A percentile compares a stretch with the other conserved stretches of the same genome.
These are phyloP conservation scores for Pseudocercospora fijiensis DNA, from an alignment of 2,329 filamentous ascomycete species.

Conservation along the genomic window DNA sequence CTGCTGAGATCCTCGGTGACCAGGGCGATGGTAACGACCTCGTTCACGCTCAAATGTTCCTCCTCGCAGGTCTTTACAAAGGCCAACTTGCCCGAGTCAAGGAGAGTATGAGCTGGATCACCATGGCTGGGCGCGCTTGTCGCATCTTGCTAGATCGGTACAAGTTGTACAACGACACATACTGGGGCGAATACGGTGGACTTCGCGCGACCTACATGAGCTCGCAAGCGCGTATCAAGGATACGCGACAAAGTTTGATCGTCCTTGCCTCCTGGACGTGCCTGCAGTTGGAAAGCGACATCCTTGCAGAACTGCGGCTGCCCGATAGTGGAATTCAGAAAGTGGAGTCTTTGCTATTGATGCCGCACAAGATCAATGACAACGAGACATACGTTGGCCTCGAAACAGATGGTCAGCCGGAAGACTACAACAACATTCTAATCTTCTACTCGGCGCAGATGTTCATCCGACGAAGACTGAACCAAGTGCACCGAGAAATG, in stretches of 20 bases:
- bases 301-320: constrained; percentile 76
- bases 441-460: constrained; percentile 63
- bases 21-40: constrained; percentile 76
- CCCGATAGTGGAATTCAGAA: constrained; percentile 61
- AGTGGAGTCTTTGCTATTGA: constrained; percentile 62
- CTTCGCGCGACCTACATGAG: constrained; percentile 35
- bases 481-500: constrained; percentile 55
- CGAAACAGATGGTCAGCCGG: constrained; percentile 20
- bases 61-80: constrained; percentile 84
- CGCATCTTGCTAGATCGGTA: constrained; percentile 75
- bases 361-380: constrained; percentile 58
- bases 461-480: constrained; percentile 58
- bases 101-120: constrained; percentile 76
- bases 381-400: constrained; percentile 32
- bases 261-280: constrained; percentile 86
- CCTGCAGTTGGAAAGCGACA: constrained; percentile 89
- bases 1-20: constrained; percentile 80
- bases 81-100: constrained; percentile 83
- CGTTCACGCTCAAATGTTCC: constrained; percentile 77
- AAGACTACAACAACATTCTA: constrained; percentile 46
- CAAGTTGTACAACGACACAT: constrained; percentile 42
- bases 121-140: constrained; percentile 58
- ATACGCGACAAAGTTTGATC: constrained; percentile 43
- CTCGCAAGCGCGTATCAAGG: constrained; percentile 34
- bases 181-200: constrained; percentile 40